Evolutionary conservation across 2,329 filamentous ascomycete species (phyloP), one percentile per base, ranked within the genome.

Genomic region (Alternaria arborescens): DNA sequence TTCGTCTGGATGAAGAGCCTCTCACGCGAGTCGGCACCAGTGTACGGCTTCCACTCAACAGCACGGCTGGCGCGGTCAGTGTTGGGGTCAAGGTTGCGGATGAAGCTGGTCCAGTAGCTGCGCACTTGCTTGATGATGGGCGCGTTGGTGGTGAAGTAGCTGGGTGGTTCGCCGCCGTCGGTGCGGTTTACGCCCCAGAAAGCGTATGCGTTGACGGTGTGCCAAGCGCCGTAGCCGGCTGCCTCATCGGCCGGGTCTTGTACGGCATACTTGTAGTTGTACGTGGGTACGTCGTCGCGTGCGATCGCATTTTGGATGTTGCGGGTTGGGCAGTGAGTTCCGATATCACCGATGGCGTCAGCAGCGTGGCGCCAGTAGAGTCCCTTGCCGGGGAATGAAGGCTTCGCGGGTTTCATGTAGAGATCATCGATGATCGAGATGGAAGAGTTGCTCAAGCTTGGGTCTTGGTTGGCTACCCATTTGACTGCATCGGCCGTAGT

Each of bases 101-200:
- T 87, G 72, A 94, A 94, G 65, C 88, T 91, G 1, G 88, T 86
- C 89, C 90, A 93, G 76, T 93, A 94, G 0, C 82, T 84, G 70
- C 92, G 89, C 28, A 91, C 84, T 0, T 90, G 78, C 0, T 85
- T 82, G 1, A 90, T 82, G 6, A 90, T 87, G 0, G 72, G 71
- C 1, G 80, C 83, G 65, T 93, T 92, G 14, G 78, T 76, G 14
- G 79, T 80, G 8, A 74, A 74, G 67, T 92, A 92, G 47, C 85
- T 88, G 3, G 71, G 70, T 0, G 89, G 89, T 1, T 83, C 76
- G 0, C 64, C 71, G 5, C 79, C 78, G 22, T 80, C 77, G 3
- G 84, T 81, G 70, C 89, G 85, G 4, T 83, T 79, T 0, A 88
- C 86, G 0, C 90, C 90, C 80, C 87, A 93, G 52, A 94, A 87